phyloP scores from a whole-genome alignment of 176 grass and related monocot species.

The Aegilops speltoides region DNA sequence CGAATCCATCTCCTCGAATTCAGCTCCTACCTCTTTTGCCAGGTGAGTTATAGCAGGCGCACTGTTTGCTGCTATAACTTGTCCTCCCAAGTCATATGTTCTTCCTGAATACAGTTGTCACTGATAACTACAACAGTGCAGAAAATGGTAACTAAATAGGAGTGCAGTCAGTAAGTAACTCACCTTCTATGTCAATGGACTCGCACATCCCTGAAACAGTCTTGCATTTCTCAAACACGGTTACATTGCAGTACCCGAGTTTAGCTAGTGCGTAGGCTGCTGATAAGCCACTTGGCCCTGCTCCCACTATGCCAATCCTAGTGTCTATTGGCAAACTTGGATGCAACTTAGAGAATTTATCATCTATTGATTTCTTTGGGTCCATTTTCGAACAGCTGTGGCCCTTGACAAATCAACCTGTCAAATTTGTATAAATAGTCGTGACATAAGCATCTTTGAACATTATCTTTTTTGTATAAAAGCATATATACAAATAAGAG shows the following conservation, averaged over 20 bases:
- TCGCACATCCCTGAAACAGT: slow-evolving; percentile 77
- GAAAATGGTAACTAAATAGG: background rate
- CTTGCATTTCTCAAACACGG: slow-evolving; percentile 56
- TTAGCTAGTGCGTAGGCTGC: slow-evolving; percentile 68
- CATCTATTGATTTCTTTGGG: slow-evolving; percentile 46
- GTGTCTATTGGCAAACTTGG: slow-evolving; percentile 55
- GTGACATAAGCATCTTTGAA: background rate
- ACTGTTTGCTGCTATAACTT: slow-evolving; percentile 86
- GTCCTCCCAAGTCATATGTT: slow-evolving; percentile 72
- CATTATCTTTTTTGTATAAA: background rate
- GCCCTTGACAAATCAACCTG: slow-evolving; percentile 37
- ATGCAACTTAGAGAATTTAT: slow-evolving; percentile 59
- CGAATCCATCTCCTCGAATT: slow-evolving; percentile 77
- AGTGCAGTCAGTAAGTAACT: background rate
- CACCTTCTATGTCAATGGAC: slow-evolving; percentile 65
- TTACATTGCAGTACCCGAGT: slow-evolving; percentile 67
- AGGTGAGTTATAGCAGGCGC: slow-evolving; percentile 72
- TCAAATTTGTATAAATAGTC: slow-evolving; percentile 1
- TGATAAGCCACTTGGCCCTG: slow-evolving; percentile 68
- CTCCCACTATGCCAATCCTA: slow-evolving; percentile 62
- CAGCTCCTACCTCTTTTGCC: slow-evolving; percentile 69
- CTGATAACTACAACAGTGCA: background rate
- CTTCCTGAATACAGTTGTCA: slow-evolving; percentile 42
- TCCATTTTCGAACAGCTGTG: slow-evolving; percentile 41
- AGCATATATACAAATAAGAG: background rate